These are phyloP conservation scores for Colletotrichum chrysophilum DNA, from an alignment of 2,329 filamentous ascomycete genomes.

Conservation along the genomic window DNA sequence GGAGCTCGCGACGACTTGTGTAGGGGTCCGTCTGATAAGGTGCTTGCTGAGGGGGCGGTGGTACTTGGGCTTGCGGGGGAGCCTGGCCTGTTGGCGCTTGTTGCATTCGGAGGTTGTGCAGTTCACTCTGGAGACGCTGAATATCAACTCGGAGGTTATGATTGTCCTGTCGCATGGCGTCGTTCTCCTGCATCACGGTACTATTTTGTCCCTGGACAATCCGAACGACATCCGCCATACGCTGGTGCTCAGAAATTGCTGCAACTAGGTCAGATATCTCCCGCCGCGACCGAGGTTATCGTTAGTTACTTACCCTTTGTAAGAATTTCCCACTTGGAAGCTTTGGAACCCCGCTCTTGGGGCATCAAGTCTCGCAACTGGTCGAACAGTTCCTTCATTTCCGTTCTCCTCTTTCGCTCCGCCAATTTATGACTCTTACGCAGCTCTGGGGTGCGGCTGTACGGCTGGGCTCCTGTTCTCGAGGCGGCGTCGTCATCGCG, in stretches of 20 bases:
- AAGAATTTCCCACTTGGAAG: constrained; percentile 88
- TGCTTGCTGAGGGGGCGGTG: constrained; percentile 28
- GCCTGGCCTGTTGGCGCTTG: constrained; percentile 28
- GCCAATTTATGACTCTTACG: constrained; percentile 86
- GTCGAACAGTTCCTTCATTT: constrained; percentile 90
- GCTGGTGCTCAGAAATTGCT: constrained; percentile 68
- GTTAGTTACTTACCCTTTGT: constrained; percentile 75
- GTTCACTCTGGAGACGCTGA: constrained; percentile 47
- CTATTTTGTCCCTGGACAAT: constrained; percentile 50
- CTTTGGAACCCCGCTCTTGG: constrained; percentile 81
- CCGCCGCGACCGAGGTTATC: not conserved
- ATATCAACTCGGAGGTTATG: constrained; percentile 53
- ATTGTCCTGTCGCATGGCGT: constrained; percentile 54
- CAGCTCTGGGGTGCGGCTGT: constrained; percentile 82
- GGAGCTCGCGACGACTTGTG: constrained; percentile 53
- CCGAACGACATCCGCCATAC: constrained; percentile 55
- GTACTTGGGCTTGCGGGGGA: constrained; percentile 2
- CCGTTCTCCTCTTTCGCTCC: constrained; percentile 81
- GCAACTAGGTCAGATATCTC: constrained; percentile 2
- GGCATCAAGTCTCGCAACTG: constrained; percentile 80
- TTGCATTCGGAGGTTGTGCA: constrained; percentile 28
- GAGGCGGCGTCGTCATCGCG: constrained; percentile 63
- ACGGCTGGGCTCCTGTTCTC: constrained; percentile 69
- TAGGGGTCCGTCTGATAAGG: constrained; percentile 34
- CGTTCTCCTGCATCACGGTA: constrained; percentile 47